A percentile compares a stretch with the other conserved stretches of the same genome.
phyloP scores from a whole-genome alignment of 1,139 yeast genomes.

The Wickerhamomyces sp. region DNA sequence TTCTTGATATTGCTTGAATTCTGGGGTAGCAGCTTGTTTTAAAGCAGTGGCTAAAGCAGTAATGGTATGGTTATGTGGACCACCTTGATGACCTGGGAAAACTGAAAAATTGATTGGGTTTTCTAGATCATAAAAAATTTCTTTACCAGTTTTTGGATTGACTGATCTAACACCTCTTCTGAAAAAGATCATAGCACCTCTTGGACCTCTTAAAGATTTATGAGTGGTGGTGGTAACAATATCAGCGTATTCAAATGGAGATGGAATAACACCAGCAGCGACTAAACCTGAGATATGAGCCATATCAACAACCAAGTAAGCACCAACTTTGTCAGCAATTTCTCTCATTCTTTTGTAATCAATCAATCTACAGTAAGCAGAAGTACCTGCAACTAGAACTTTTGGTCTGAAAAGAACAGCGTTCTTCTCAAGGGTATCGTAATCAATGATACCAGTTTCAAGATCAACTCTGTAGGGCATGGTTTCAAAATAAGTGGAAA shows the following conservation, averaged over 20 bases:
- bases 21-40: constrained; percentile 90
- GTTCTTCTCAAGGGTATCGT: constrained; percentile 87
- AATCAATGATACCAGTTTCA: constrained; percentile 90
- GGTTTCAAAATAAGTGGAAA: constrained; percentile 94
- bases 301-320: constrained; percentile 95
- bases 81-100: constrained; percentile 99
- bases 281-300: constrained; percentile 96
- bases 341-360: constrained; percentile 95
- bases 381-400: constrained; percentile 94
- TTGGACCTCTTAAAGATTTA: constrained; percentile 97
- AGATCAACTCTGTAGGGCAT: constrained; percentile 96
- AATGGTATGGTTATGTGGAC: constrained; percentile 98
- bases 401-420: constrained; percentile 92
- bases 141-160: constrained; percentile 89
- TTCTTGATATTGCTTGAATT: constrained; percentile 84
- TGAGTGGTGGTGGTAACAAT: constrained; percentile 98
- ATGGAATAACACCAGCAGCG: constrained; percentile 94
- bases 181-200: constrained; percentile 99
- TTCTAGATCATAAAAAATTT: constrained; percentile 84
- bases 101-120: constrained; percentile 95
- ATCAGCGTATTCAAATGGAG: constrained; percentile 95
- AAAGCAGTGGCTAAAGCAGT: constrained; percentile 96
- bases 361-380: constrained; percentile 92
- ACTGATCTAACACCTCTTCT: constrained; percentile 91
- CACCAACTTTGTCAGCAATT: constrained; percentile 95